These are phyloP conservation scores for Paecilomyces dactylethromorphus DNA, from an alignment of 2,329 filamentous ascomycete species.

Conservation along the genomic window DNA sequence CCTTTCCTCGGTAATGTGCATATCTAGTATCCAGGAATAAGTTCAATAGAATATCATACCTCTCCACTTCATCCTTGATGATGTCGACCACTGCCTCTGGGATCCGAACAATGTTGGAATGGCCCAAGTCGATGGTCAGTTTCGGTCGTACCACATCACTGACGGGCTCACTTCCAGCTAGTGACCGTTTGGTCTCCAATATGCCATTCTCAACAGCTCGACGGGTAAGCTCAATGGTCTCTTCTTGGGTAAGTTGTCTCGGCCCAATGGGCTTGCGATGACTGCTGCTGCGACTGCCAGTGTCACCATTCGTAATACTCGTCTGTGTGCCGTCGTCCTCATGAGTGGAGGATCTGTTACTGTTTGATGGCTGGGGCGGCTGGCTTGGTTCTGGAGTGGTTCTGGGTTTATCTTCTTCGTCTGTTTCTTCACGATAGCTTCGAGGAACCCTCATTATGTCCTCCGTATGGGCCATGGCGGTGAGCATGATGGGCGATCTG, in stretches of 20 bases:
- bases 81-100: constrained; percentile 46
- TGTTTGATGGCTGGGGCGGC: constrained; percentile 17
- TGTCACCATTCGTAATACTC: constrained; percentile 14
- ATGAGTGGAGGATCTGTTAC: constrained; percentile 17
- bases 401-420: constrained; percentile 24
- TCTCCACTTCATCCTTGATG: constrained; percentile 48
- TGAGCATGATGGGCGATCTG: constrained; percentile 17
- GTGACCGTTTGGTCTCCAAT: constrained; percentile 40
- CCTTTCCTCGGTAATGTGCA: background rate
- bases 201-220: constrained; percentile 41
- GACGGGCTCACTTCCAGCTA: constrained; percentile 40
- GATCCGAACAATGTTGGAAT: constrained; percentile 42
- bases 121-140: constrained; percentile 45
- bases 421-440: constrained; percentile 22
- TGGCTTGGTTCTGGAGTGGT: constrained; percentile 21
- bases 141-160: constrained; percentile 42
- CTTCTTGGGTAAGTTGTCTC: constrained; percentile 33
- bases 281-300: constrained; percentile 12
- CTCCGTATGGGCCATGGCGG: constrained; percentile 31
- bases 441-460: constrained; percentile 28
- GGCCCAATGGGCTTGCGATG: constrained; percentile 11
- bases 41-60: constrained; percentile 23
- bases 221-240: constrained; percentile 40
- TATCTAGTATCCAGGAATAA: background rate
- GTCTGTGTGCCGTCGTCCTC: constrained; percentile 17